Base-by-base conservation (phyloP, 257 asterid genomes). In the Linaria vulgaris region DNA sequence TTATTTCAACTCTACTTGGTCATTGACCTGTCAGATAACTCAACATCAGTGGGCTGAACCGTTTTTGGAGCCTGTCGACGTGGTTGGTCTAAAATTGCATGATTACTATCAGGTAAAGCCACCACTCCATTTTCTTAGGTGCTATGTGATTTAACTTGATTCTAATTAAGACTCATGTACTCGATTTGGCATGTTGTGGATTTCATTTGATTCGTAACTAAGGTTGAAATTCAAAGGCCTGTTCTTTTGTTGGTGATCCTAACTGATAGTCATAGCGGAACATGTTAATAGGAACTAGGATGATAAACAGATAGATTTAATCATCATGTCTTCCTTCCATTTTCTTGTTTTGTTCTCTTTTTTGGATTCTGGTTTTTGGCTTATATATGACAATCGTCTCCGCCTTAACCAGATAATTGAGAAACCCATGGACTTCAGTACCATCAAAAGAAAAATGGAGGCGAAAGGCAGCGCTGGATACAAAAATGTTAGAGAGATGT, bases 351-450 rank as follows among this genome's bases (percentile, higher is more conserved):
- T 27, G 34, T 21, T 43, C 41, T 34, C 10, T 34, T 34, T 11
- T 34, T 34, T 34, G n/a, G n/a, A n/a, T n/a, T n/a, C n/a, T n/a
- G n/a, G 5, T 34, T 8, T 7, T 50, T 12, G 41, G 43, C 49
- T 55, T 34, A 66, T 3, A 12, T 44, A 12, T 64, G 30, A 15
- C 38, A 52, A 16, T 47, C 10, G 21, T 63, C 50, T 31, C 30
- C 9, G 62, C 37, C 37, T 30, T 3, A 30, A 30, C 63, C 69
- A 91, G 98, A 87, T 91, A 63, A 91, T 91, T 72, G 90, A 86
- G 82, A 91, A 88, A 79, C 98, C 98, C 39, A 88, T 91, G 96
- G 98, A 91, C 76, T 91, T 91, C 70, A 86, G 95, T 74, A 88
- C 98, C 37, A 75, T 91, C 69, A 78, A 76, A 73, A 76, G 72